Evolutionary conservation across 495 filamentous ascomycete genomes (phyloP), one percentile per base, ranked within the genome.

Genomic region (Oidiodendron maius): DNA sequence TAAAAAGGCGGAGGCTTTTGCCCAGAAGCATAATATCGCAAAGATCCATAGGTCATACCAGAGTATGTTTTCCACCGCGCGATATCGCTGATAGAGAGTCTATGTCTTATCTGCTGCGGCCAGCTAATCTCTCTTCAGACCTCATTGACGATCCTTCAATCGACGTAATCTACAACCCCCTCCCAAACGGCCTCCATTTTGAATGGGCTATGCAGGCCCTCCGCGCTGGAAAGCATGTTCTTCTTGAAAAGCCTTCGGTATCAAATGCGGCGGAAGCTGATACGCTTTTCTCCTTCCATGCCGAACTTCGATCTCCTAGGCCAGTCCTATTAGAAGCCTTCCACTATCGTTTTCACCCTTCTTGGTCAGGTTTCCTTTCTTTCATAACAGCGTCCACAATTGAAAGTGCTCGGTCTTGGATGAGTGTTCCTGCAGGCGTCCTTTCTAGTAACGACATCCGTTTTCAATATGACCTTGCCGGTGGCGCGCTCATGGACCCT

Each of bases 291-390:
- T 15, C n/a, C n/a, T 3, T 37, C 5, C 35, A 13, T 5, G 35
- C n/a, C n/a, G 5, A 15, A n/a, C 18, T 17, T 4, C 4, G 18
- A 17, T 34, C 39, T n/a, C 46, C 41, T 15, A 41, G 45, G 9
- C 55, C 50, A 1, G 67, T 84, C 8, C 55, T 84, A 0, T 66
- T 85, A 2, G 83, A 86, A 60, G 81, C 80, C 4, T 71, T 78
- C 39, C 78, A 82, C 57, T 66, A 63, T 48, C 60, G 64, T 13
- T 84, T 82, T 56, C 72, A 79, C 40, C 80, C 78, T 1, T 64
- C 73, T 4, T 80, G 72, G 71, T 58, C 66, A n/a, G 48, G 46
- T 0, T 81, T 80, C 51, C 64, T 71, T 8, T 56, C 69, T 0
- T 57, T 64, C 6, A 53, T 80, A 17, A 66, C 69, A 32, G 48